Base-by-base conservation (phyloP, 1,284 basidiomycete genomes). In the Microbotryum intermedium region DNA sequence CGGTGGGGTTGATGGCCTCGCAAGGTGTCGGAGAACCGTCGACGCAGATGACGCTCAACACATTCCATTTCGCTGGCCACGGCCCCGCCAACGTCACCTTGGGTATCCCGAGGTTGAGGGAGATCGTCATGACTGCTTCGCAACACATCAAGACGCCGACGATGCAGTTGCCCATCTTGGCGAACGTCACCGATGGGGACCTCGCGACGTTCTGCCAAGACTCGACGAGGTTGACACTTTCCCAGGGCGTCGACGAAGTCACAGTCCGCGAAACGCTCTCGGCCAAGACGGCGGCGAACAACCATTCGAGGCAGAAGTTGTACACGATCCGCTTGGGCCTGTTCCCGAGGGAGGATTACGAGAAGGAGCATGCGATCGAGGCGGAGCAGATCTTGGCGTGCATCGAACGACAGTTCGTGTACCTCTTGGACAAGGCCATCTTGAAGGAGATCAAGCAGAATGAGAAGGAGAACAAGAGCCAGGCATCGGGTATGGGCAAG, bases 11-110 rank as follows among this genome's bases (percentile, higher is more conserved):
- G 51, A 79, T 99, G 53, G 95, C 95, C n/a, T 94, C 93, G 25
- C 95, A 99, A 80, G 90, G 93, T 79, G 84, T 99, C 51, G 95
- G 95, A 62, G 95, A 99, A 76, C 95, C 95, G 5, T 98, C 95
- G 26, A 99, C 95, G 2, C 95, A 99, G 75, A 99, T 99, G 95
- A 99, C 95, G 30, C 79, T 99, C 68, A 99, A 99, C 76, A 99
- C 95, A 10, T 99, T 99, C 84, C 95, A 99, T 79, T 97, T 98
- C 74, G 92, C 92, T 67, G 90, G 94, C 70, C 95, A 98, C 75
- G 95, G 95, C 77, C 94, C 95, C 60, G 94, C 95, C 44, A 99
- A 99, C 75, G 95, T 99, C 65, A 99, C 95, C 2, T 83, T 99
- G 52, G 95, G 95, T 83, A 98, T 99, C 69, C 95, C 95, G 51